Conservation (phyloP, 2,329 filamentous ascomycete species). For the Macroventuria anomochaeta region DNA sequence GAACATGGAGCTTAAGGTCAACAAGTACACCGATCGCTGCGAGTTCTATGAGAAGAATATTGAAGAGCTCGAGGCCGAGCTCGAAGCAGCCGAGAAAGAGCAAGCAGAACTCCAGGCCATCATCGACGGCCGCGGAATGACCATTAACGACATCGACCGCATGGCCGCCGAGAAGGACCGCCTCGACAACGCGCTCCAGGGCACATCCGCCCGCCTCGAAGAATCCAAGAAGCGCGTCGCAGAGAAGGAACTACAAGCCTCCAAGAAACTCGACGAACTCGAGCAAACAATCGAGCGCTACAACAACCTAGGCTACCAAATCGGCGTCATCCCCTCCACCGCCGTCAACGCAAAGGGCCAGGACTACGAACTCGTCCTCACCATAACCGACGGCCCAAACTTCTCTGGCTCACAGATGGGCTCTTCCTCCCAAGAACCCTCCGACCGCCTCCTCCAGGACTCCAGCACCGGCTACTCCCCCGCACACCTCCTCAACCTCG, state of each 20-base stretch:
- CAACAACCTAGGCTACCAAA: constrained; percentile 94
- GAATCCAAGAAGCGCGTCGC: constrained; percentile 82
- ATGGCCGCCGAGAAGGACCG: constrained; percentile 96
- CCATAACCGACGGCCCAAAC: constrained; percentile 78
- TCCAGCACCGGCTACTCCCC: constrained; percentile 86
- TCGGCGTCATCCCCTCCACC: constrained; percentile 83
- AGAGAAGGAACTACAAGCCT: constrained; percentile 88
- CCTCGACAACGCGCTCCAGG: constrained; percentile 85
- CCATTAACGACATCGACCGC: constrained; percentile 97
- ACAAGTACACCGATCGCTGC: constrained; percentile 84
- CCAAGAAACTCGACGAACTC: constrained; percentile 86
- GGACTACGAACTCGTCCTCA: constrained; percentile 84
- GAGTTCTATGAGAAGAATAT: constrained; percentile 86
- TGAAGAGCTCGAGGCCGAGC: constrained; percentile 81
- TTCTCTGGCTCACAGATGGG: constrained; percentile 65
- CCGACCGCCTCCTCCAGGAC: constrained; percentile 82
- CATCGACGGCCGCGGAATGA: constrained; percentile 92
- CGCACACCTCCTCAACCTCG: constrained; percentile 84
- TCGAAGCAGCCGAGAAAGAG: constrained; percentile 82
- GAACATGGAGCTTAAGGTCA: constrained; percentile 80
- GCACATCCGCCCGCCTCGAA: constrained; percentile 76
- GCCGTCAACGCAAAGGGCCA: constrained; percentile 84
- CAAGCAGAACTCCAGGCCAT: constrained; percentile 78
- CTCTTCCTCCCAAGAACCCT: constrained; percentile 52
- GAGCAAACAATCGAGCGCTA: constrained; percentile 88